These are phyloP conservation scores for Mortierella sp. DNA, from an alignment of 371 early-diverging fungal genomes.

Conservation along the genomic window DNA sequence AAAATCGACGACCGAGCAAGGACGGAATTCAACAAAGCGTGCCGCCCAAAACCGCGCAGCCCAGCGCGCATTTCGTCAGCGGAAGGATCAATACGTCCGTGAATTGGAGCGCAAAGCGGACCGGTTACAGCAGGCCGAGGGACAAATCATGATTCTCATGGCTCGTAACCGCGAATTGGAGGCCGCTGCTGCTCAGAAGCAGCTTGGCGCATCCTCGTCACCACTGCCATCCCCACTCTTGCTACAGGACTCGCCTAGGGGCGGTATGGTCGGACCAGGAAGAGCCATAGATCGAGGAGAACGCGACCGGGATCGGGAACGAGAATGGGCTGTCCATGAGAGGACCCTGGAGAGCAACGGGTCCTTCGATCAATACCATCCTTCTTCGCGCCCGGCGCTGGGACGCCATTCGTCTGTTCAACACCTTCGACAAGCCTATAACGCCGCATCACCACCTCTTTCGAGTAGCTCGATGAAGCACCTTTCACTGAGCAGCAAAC, in stretches of 20 bases:
- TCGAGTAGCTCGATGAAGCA: slow-evolving; percentile 36
- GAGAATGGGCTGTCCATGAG: slow-evolving; percentile 31
- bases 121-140: slow-evolving; percentile 60
- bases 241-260: slow-evolving; percentile 9
- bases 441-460: slow-evolving; percentile 33
- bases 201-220: not conserved
- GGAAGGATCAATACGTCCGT: slow-evolving; percentile 78
- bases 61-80: slow-evolving; percentile 82
- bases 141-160: slow-evolving; percentile 60
- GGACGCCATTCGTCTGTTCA: slow-evolving; percentile 46
- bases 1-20: slow-evolving; percentile 24
- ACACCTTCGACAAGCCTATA: slow-evolving; percentile 48
- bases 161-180: slow-evolving; percentile 60
- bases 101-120: slow-evolving; percentile 74
- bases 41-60: slow-evolving; percentile 84
- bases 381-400: slow-evolving; percentile 25
- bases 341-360: slow-evolving; percentile 17
- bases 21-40: slow-evolving; percentile 66
- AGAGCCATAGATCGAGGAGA: slow-evolving; percentile 12
- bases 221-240: slow-evolving; percentile 27
- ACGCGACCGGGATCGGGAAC: slow-evolving; percentile 29
- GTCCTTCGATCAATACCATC: slow-evolving; percentile 28
- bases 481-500: slow-evolving; percentile 28
- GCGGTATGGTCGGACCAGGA: slow-evolving; percentile 3
- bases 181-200: slow-evolving; percentile 23